Percentiles rank a stretch among this genome's conserved stretches.
Evolutionary conservation across 2,329 filamentous ascomycete species (phyloP).

Genomic region (Hypomyces rosellus): DNA sequence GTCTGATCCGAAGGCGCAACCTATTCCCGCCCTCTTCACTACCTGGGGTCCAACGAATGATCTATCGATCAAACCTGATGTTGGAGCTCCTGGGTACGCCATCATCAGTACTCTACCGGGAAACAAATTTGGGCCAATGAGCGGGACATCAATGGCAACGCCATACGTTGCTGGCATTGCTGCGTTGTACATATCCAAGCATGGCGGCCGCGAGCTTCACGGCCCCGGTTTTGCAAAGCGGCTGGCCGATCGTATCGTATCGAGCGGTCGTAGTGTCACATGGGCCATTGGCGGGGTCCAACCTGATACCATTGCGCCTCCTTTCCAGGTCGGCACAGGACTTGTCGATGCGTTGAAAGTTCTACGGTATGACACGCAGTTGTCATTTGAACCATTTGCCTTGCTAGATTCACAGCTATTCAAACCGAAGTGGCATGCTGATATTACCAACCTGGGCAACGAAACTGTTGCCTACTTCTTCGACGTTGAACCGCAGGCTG

Average conservation of each 20-base stretch:
- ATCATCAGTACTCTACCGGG: constrained; percentile 45
- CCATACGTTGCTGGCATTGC: constrained; percentile 48
- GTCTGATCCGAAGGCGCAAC: constrained; percentile 18
- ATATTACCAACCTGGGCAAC: constrained; percentile 39
- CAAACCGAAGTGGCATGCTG: constrained; percentile 24
- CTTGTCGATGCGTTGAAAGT: constrained; percentile 40
- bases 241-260: constrained; percentile 28
- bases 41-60: constrained; percentile 49
- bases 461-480: constrained; percentile 35
- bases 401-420: constrained; percentile 45
- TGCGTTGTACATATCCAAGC: constrained; percentile 37
- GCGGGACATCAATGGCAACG: constrained; percentile 51
- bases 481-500: constrained; percentile 34
- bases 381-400: constrained; percentile 37
- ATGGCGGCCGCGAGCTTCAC: constrained; percentile 34
- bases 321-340: constrained; percentile 40
- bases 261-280: constrained; percentile 27
- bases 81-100: constrained; percentile 42
- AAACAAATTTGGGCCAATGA: constrained; percentile 38
- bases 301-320: constrained; percentile 23
- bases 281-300: constrained; percentile 21
- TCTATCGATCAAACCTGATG: constrained; percentile 43
- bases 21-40: constrained; percentile 39
- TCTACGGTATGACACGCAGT: constrained; percentile 29
- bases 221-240: constrained; percentile 29